Conservation (phyloP, 371 early-diverging fungal species). For the Rhizopus stolonifer region DNA sequence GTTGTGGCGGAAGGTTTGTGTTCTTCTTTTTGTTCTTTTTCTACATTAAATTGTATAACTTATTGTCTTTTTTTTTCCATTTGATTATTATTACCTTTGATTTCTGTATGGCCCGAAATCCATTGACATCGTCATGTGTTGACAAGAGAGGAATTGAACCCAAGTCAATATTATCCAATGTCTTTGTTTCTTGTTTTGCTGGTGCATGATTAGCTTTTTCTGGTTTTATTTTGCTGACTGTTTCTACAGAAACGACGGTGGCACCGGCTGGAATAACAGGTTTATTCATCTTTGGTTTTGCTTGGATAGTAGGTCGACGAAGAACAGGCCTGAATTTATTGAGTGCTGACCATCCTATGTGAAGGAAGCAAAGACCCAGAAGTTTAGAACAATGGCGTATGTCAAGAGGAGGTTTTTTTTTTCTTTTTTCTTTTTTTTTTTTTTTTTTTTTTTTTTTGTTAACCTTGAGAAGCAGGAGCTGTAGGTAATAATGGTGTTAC, state of each 20-base stretch:
- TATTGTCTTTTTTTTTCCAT: background rate
- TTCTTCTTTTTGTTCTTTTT: conserved; percentile 27
- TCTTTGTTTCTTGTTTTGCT: conserved; percentile 2
- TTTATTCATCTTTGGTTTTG: conserved; percentile 43
- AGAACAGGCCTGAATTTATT: conserved; percentile 48
- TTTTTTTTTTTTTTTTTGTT: background rate
- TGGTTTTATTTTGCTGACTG: conserved; percentile 27
- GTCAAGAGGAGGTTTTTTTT: background rate
- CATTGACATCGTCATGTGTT: conserved; percentile 44
- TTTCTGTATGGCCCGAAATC: conserved; percentile 24
- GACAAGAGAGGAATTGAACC: conserved; percentile 23
- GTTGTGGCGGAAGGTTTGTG: conserved; percentile 32
- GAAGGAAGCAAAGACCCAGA: background rate
- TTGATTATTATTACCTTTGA: conserved; percentile 6
- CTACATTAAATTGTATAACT: background rate
- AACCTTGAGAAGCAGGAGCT: conserved; percentile 9
- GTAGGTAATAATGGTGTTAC: conserved; percentile 3
- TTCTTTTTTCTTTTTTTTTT: background rate
- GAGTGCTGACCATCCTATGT: conserved; percentile 44
- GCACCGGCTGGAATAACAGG: conserved; percentile 49
- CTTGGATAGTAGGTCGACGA: conserved; percentile 48
- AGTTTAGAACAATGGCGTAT: background rate
- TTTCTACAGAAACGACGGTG: conserved; percentile 39
- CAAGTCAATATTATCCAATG: conserved; percentile 16
- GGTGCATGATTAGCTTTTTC: background rate